Evolutionary conservation across 2,329 filamentous ascomycete genomes (phyloP).

Genomic region (Claviceps sp.): DNA sequence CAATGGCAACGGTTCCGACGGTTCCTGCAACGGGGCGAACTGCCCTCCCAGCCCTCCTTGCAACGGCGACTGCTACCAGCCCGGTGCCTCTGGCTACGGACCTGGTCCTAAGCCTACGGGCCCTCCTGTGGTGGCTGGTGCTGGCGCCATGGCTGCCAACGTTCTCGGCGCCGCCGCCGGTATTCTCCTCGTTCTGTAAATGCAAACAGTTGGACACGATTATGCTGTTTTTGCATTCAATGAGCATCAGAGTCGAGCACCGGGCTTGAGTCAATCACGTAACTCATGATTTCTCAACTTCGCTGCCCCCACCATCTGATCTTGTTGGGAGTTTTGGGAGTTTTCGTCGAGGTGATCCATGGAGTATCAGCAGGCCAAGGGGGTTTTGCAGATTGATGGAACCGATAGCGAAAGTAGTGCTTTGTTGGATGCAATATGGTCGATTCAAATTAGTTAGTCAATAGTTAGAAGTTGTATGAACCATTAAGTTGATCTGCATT

Average conservation of each 20-base stretch:
- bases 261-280: too few relatives aligned
- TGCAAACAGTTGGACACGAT: neutral
- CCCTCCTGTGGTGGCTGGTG: constrained; percentile 9
- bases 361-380: too few relatives aligned
- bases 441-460: neutral
- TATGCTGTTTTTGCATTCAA: neutral
- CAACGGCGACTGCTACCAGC: too few relatives aligned
- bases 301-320: neutral
- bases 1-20: too few relatives aligned
- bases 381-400: neutral
- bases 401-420: neutral
- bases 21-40: too few relatives aligned
- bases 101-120: too few relatives aligned
- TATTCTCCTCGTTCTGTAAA: constrained; percentile 13
- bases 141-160: constrained; percentile 9
- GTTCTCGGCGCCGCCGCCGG: constrained; percentile 12
- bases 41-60: too few relatives aligned
- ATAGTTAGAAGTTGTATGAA: neutral
- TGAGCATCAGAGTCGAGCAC: too few relatives aligned
- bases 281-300: neutral
- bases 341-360: neutral
- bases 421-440: neutral
- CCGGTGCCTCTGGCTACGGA: too few relatives aligned
- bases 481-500: too few relatives aligned
- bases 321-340: neutral